Evolutionary conservation across 106 monocot species (phyloP), one percentile per base, ranked within the genome.

Genomic region (Posidonia australis): DNA sequence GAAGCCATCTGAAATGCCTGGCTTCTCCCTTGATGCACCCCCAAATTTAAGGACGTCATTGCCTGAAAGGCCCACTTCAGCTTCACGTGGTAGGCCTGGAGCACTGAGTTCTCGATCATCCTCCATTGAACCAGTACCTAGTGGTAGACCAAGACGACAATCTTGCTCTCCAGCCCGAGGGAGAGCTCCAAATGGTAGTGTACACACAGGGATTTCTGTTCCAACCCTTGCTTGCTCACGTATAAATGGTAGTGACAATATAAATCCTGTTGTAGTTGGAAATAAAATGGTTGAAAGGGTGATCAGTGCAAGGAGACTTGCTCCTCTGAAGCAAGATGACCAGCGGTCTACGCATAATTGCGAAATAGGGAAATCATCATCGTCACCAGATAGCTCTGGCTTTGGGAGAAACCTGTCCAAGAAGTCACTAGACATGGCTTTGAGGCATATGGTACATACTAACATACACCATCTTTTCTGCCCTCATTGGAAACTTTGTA

Each of bases 201-300:
- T 30, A 20, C 66, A 67, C 24, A 69, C 64, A 26, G 72, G 75
- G 22, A 69, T 70, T 55, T 89, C 81, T 30, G 70, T 72, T 51
- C 81, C 83, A 23, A 71, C 88, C 57, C 66, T 68, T 45, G 72
- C 61, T 62, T 68, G 85, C 61, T 74, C 67, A 25, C 75, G 62
- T 13, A 7, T 58, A 22, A 82, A 72, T 54, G 72, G 67, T 25
- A 54, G 55, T 46, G 84, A 84, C 58, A 71, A 45, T 58, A 53
- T 65, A n/a, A 85, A 75, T 66, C 85, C 85, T 7, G 82, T 89
- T 63, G 46, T 70, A 44, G 80, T 89, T 20, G 89, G 89, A 49
- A 85, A 77, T 51, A 89, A 89, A 70, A 89, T 89, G 85, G 89
- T 89, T 47, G 89, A 89, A 46, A 63, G 85, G 30, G 85, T 85